These are phyloP conservation scores for Boletus mariae DNA, from an alignment of 1,284 basidiomycete genomes.

Conservation along the genomic window DNA sequence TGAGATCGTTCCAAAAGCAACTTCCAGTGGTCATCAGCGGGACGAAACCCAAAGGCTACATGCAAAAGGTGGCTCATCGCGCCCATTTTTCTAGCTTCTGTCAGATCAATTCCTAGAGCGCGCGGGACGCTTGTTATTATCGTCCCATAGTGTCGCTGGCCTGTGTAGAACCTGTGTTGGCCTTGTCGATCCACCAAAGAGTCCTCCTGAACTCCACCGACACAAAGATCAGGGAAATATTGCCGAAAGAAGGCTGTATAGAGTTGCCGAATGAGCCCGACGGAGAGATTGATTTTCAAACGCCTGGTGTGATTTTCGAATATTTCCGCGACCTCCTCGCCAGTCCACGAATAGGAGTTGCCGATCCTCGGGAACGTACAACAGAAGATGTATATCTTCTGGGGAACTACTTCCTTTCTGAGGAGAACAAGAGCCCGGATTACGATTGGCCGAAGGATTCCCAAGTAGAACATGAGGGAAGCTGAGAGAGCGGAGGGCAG, in stretches of 20 bases:
- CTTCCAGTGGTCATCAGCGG: neutral
- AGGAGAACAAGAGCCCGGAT: neutral
- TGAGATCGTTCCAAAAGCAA: neutral
- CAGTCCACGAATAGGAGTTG: neutral
- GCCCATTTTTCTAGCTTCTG: slow-evolving; percentile 5
- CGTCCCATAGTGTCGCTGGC: neutral
- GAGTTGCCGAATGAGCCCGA: slow-evolving; percentile 1
- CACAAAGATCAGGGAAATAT: slow-evolving; percentile 7
- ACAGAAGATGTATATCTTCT: slow-evolving; percentile 1
- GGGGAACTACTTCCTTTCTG: neutral
- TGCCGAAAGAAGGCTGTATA: slow-evolving; percentile 8
- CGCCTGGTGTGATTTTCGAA: neutral
- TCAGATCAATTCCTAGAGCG: slow-evolving; percentile 2
- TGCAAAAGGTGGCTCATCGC: slow-evolving; percentile 8
- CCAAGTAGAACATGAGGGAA: slow-evolving; percentile 1
- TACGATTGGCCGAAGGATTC: neutral
- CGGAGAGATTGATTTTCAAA: neutral
- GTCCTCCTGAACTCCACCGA: neutral
- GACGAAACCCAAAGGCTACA: neutral
- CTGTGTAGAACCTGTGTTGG: slow-evolving; percentile 4
- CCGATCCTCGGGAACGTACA: neutral
- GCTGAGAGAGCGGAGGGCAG: neutral
- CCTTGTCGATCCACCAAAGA: slow-evolving; percentile 5
- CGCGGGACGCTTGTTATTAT: neutral
- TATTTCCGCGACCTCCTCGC: neutral